phyloP scores from a whole-genome alignment of 2,329 filamentous ascomycete species.

The Alternaria triticimaculans region DNA sequence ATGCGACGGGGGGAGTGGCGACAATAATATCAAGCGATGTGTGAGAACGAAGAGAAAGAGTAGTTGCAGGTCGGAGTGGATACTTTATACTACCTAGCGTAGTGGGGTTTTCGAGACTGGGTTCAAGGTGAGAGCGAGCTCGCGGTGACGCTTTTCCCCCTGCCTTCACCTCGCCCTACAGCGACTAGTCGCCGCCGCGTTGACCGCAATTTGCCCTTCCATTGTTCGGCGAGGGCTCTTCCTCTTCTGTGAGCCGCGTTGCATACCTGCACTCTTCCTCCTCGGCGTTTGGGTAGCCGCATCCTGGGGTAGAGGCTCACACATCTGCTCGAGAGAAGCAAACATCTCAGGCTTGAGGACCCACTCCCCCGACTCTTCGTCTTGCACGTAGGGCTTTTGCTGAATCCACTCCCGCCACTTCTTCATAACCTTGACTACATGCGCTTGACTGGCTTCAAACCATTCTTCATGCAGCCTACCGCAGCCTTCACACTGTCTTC shows the following conservation, averaged over 20 bases:
- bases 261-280: background rate
- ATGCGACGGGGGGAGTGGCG: background rate
- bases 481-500: conserved; percentile 71
- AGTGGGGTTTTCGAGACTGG: too few relatives aligned
- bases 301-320: background rate
- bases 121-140: background rate
- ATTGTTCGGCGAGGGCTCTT: background rate
- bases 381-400: background rate
- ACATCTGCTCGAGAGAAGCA: background rate
- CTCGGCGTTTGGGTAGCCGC: background rate
- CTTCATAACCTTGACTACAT: background rate
- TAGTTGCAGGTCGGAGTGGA: too few relatives aligned
- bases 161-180: background rate
- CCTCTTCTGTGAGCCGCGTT: background rate
- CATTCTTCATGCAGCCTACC: conserved; percentile 84
- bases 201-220: background rate
- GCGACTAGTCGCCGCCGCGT: background rate
- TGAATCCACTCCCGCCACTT: conserved; percentile 4
- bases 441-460: conserved; percentile 71
- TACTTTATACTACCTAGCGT: too few relatives aligned
- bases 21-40: background rate
- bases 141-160: background rate
- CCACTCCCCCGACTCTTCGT: background rate
- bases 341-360: background rate
- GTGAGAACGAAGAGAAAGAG: background rate